Evolutionary conservation across 805 yeast genomes (phyloP).

Genomic region (Deakozyma indianensis): DNA sequence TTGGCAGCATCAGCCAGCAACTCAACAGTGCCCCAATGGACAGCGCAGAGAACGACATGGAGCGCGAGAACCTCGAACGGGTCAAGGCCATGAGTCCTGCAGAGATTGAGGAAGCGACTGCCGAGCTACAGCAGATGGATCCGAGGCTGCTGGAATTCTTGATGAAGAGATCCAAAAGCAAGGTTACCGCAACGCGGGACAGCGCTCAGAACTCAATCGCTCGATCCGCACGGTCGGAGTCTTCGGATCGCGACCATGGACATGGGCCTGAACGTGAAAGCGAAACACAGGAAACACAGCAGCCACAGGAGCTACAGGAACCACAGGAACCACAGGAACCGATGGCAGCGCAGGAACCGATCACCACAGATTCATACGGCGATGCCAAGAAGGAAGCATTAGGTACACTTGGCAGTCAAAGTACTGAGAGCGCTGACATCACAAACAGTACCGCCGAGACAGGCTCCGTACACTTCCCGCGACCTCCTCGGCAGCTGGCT

Average conservation of each 20-base stretch:
- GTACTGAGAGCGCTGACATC: constrained; percentile 18
- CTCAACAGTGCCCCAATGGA: not conserved
- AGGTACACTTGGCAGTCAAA: constrained; percentile 9
- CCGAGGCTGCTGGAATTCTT: constrained; percentile 44
- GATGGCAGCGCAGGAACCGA: not conserved
- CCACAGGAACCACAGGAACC: not conserved
- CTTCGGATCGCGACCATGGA: no score
- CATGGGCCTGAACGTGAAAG: not conserved
- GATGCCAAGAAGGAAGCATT: not conserved
- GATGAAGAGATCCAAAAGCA: constrained; percentile 30
- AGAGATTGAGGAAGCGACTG: constrained; percentile 48
- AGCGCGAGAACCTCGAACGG: constrained; percentile 54
- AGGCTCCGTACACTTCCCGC: constrained; percentile 30
- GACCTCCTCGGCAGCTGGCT: constrained; percentile 48
- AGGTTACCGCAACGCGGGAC: no score
- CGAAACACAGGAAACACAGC: not conserved
- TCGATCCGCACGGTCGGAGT: not conserved
- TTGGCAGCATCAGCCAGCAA: not conserved
- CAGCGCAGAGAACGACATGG: constrained; percentile 43
- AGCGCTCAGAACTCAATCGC: no score
- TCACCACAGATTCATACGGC: not conserved
- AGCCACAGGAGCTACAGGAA: not conserved
- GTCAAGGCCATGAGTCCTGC: constrained; percentile 48
- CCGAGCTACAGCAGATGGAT: constrained; percentile 53
- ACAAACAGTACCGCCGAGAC: no score